Evolutionary conservation across 2,329 filamentous ascomycete genomes (phyloP).

Genomic region (Cadophora sp.): DNA sequence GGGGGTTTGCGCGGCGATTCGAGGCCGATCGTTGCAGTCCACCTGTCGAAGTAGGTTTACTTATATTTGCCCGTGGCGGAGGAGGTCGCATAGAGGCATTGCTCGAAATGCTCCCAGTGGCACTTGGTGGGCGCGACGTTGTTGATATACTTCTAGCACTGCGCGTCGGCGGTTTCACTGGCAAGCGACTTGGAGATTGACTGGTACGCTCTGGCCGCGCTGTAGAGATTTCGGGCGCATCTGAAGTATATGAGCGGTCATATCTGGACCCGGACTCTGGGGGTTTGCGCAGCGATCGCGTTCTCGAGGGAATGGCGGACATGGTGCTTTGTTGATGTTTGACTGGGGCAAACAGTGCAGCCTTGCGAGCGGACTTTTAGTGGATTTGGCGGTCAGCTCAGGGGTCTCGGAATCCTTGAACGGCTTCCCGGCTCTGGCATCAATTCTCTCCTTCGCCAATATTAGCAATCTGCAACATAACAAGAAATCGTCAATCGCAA

Average conservation of each 20-base stretch:
- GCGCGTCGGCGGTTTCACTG: constrained; percentile 36
- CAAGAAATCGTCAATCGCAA: background rate
- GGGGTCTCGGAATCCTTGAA: background rate
- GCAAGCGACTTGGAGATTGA: constrained; percentile 44
- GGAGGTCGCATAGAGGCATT: constrained; percentile 40
- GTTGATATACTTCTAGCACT: constrained; percentile 34
- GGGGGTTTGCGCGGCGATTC: constrained; percentile 26
- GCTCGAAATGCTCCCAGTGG: constrained; percentile 31
- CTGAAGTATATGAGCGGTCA: constrained; percentile 5
- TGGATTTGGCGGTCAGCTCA: background rate
- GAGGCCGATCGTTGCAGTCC: constrained; percentile 38
- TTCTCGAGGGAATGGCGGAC: constrained; percentile 37
- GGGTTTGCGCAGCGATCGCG: constrained; percentile 37
- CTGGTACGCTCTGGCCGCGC: constrained; percentile 26
- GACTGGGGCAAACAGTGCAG: background rate
- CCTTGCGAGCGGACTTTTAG: background rate
- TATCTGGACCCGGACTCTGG: constrained; percentile 18
- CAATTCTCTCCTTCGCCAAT: background rate
- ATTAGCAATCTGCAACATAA: background rate
- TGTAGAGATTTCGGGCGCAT: constrained; percentile 21
- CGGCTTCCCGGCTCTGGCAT: background rate
- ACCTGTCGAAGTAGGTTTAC: constrained; percentile 29
- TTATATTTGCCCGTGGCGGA: constrained; percentile 32
- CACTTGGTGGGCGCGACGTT: constrained; percentile 34
- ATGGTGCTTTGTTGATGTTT: constrained; percentile 26